Evolutionary conservation across 305 asterid genomes (phyloP), one percentile per base, ranked within the genome.

Genomic region (Solanum hybrid): DNA sequence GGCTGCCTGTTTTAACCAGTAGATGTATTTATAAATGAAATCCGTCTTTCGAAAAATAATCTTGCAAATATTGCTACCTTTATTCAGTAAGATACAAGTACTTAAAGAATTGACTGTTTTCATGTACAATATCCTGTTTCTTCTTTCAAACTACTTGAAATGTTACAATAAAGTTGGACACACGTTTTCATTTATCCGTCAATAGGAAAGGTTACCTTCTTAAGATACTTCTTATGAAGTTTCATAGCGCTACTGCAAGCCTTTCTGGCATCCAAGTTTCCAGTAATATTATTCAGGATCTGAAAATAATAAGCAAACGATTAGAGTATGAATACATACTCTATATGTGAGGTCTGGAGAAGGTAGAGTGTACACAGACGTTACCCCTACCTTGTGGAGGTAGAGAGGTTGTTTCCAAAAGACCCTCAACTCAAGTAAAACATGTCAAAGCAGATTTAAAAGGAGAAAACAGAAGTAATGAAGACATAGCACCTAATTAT

Each of bases 171-270:
- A 80, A 37, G 86, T 80, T 10, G 33, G 33, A 82, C 87, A 17
- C 27, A 17, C 0, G 2, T 82, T 41, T 41, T 41, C 34, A 41
- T 27, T 34, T 79, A 79, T 34, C 57, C 4, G 20, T 79, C 57
- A 36, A n/a, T 36, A 79, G 87, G 14, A 82, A 27, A 41, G 37
- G 26, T 88, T 78, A 95, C 99, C 98, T 96, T 95, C 89, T 92
- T 97, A 8, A 96, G 93, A 92, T 97, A 97, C 86, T 97, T 95
- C 94, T 96, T 97, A 93, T 96, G 99, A 91, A 97, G 96, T 92
- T 97, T 97, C 94, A 97, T 89, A 85, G 99, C 98, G 17, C 95
- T 94, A 9, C 80, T 86, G 89, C 98, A 97, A 15, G 98, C 98
- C 88, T 95, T 96, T 91, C 90, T 97, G 36, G 98, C 99, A 82